Evolutionary conservation across 345 rosid genomes (phyloP).

Genomic region (Chamaenerion angustifolium): DNA sequence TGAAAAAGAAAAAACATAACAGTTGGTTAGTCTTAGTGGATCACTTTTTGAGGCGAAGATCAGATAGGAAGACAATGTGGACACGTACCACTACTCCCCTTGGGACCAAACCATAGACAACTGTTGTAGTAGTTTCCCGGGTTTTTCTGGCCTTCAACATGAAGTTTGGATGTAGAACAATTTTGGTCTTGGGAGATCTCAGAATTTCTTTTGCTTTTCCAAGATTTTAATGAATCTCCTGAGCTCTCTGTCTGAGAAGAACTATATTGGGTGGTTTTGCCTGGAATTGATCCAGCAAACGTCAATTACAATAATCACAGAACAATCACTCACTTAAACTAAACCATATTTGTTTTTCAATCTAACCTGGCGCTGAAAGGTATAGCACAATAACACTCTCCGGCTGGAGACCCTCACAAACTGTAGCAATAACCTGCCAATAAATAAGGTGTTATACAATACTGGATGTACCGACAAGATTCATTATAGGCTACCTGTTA

Average conservation of each 20-base stretch:
- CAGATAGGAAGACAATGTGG: slow-evolving; percentile 6
- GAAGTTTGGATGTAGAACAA: slow-evolving; percentile 28
- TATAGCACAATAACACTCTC: slow-evolving; percentile 71
- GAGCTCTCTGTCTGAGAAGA: slow-evolving; percentile 29
- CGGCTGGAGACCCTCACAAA: slow-evolving; percentile 76
- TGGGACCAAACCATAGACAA: slow-evolving; percentile 68
- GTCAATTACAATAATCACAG: not conserved
- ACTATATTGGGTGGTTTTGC: slow-evolving; percentile 34
- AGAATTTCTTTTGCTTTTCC: slow-evolving; percentile 38
- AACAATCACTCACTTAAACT: not conserved
- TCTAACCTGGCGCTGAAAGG: slow-evolving; percentile 72
- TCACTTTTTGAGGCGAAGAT: not conserved
- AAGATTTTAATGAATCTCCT: slow-evolving; percentile 46
- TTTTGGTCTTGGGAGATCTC: slow-evolving; percentile 40
- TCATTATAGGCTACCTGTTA: too few species aligned
- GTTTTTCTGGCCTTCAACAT: slow-evolving; percentile 37
- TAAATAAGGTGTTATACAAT: slow-evolving; percentile 1
- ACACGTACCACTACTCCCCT: slow-evolving; percentile 54
- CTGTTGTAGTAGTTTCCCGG: slow-evolving; percentile 29
- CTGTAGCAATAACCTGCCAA: slow-evolving; percentile 76
- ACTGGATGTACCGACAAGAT: too few species aligned
- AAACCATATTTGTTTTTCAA: slow-evolving; percentile 9
- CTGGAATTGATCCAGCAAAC: slow-evolving; percentile 19
- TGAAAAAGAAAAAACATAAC: not conserved
- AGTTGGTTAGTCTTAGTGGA: not conserved